Conservation (phyloP, 2,329 filamentous ascomycete species). For the Sphaceloma murrayae region DNA sequence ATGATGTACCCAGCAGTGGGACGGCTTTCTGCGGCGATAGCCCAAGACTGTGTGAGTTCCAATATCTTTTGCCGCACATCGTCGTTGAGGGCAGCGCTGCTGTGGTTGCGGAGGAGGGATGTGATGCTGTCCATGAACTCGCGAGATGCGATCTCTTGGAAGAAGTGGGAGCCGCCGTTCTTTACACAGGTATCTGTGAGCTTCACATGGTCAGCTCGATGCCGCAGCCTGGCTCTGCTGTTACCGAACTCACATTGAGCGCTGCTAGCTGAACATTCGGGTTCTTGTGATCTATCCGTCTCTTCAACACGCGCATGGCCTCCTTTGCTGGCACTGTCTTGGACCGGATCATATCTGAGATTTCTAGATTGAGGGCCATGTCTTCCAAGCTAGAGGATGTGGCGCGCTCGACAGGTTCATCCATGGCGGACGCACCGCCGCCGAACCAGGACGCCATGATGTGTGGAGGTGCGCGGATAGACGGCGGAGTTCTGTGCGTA, state of each 20-base stretch:
- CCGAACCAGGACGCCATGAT: slow-evolving; percentile 97
- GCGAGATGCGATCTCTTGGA: slow-evolving; percentile 86
- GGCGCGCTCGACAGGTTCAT: slow-evolving; percentile 93
- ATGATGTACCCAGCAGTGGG: slow-evolving; percentile 76
- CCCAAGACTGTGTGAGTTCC: slow-evolving; percentile 89
- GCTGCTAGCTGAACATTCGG: slow-evolving; percentile 92
- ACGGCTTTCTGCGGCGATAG: slow-evolving; percentile 75
- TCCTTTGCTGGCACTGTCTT: slow-evolving; percentile 97
- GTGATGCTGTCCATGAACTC: slow-evolving; percentile 98
- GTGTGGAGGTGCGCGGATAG: not conserved
- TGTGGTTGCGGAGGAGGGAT: slow-evolving; percentile 75
- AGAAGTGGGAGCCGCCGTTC: slow-evolving; percentile 92
- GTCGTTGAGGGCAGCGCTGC: slow-evolving; percentile 62
- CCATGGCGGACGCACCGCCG: slow-evolving; percentile 78
- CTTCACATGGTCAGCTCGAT: slow-evolving; percentile 33
- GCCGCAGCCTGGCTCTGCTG: slow-evolving; percentile 13
- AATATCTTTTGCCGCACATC: slow-evolving; percentile 86
- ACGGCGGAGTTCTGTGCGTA: not conserved
- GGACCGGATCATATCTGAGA: slow-evolving; percentile 92
- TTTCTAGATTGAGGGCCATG: slow-evolving; percentile 94
- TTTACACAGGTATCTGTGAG: slow-evolving; percentile 98
- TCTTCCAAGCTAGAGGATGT: slow-evolving; percentile 96
- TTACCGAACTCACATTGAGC: slow-evolving; percentile 61
- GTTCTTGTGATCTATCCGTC: slow-evolving; percentile 92
- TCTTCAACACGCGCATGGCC: slow-evolving; percentile 93